A percentile compares a stretch with the other conserved stretches of the same genome.
These are phyloP conservation scores for Phylloporus sp. DNA, from an alignment of 768 basidiomycete genomes.

Conservation along the genomic window DNA sequence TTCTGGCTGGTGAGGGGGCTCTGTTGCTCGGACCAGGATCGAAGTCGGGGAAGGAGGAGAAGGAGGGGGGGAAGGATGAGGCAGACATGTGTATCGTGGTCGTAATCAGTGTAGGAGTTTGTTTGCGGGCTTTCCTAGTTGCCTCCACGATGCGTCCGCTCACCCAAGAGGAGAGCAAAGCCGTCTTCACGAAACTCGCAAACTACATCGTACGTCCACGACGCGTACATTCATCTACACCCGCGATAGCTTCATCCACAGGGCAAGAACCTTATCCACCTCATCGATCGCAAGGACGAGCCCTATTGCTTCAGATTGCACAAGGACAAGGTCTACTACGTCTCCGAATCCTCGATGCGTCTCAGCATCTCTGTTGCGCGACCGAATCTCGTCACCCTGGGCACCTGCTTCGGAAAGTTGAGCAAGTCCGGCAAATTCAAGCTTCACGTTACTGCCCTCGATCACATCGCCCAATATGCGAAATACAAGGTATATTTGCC, in stretches of 20 bases:
- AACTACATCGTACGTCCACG: slow-evolving; percentile 79
- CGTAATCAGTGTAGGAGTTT: neutral
- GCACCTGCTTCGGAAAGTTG: slow-evolving; percentile 98
- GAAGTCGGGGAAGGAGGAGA: slow-evolving; percentile 66
- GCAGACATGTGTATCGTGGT: slow-evolving; percentile 36
- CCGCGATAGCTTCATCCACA: slow-evolving; percentile 25
- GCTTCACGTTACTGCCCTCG: slow-evolving; percentile 89
- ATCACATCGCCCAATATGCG: slow-evolving; percentile 92
- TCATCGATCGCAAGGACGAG: slow-evolving; percentile 92
- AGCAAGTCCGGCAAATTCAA: slow-evolving; percentile 97
- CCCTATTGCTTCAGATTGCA: slow-evolving; percentile 95
- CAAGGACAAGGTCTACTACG: slow-evolving; percentile 93
- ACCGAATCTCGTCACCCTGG: slow-evolving; percentile 86
- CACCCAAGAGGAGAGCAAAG: slow-evolving; percentile 95
- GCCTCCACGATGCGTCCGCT: slow-evolving; percentile 77
- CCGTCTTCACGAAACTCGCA: slow-evolving; percentile 93
- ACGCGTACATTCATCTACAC: fast-evolving
- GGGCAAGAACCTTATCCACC: slow-evolving; percentile 95
- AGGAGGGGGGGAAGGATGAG: slow-evolving; percentile 62
- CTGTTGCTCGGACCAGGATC: slow-evolving; percentile 39
- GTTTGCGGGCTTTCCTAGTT: slow-evolving; percentile 1
- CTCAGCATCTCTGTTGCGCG: slow-evolving; percentile 88
- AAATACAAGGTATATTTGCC: slow-evolving; percentile 79
- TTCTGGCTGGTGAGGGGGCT: slow-evolving; percentile 12
- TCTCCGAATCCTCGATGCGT: slow-evolving; percentile 91